These are phyloP conservation scores for Senecio squalidus DNA, from an alignment of 140 eudicot genomes.

Conservation along the genomic window DNA sequence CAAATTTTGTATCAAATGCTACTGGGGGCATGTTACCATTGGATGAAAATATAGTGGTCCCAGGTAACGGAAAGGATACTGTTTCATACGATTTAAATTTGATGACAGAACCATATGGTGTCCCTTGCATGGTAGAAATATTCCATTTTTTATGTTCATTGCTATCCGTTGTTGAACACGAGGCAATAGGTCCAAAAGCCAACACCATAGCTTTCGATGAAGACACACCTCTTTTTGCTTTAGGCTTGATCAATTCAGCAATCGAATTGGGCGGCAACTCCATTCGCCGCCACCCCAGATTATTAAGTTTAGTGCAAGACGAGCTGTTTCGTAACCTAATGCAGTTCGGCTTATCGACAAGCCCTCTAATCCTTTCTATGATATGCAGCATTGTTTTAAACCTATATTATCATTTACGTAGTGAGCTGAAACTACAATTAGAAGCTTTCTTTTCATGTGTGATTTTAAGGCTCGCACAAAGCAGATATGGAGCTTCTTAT, in stretches of 20 bases:
- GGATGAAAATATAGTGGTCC: slow-evolving; percentile 48
- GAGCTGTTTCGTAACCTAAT: slow-evolving; percentile 81
- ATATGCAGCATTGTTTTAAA: slow-evolving; percentile 89
- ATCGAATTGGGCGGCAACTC: slow-evolving; percentile 82
- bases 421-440: slow-evolving; percentile 78
- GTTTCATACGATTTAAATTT: slow-evolving; percentile 57
- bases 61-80: slow-evolving; percentile 70
- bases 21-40: slow-evolving; percentile 35
- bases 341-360: slow-evolving; percentile 83
- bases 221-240: slow-evolving; percentile 85
- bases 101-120: slow-evolving; percentile 94
- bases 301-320: slow-evolving; percentile 78
- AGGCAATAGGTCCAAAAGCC: slow-evolving; percentile 60
- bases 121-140: slow-evolving; percentile 94
- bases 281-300: slow-evolving; percentile 71
- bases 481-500: slow-evolving; percentile 79
- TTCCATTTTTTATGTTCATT: slow-evolving; percentile 85
- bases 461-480: slow-evolving; percentile 75
- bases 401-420: slow-evolving; percentile 77
- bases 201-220: slow-evolving; percentile 81
- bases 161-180: slow-evolving; percentile 74
- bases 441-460: slow-evolving; percentile 94
- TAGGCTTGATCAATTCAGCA: slow-evolving; percentile 82
- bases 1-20: slow-evolving; percentile 37
- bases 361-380: slow-evolving; percentile 84